Percentiles rank a stretch among this genome's conserved stretches.
These are phyloP conservation scores for Fusarium buharicum DNA, from an alignment of 2,329 filamentous ascomycete species.

Conservation along the genomic window DNA sequence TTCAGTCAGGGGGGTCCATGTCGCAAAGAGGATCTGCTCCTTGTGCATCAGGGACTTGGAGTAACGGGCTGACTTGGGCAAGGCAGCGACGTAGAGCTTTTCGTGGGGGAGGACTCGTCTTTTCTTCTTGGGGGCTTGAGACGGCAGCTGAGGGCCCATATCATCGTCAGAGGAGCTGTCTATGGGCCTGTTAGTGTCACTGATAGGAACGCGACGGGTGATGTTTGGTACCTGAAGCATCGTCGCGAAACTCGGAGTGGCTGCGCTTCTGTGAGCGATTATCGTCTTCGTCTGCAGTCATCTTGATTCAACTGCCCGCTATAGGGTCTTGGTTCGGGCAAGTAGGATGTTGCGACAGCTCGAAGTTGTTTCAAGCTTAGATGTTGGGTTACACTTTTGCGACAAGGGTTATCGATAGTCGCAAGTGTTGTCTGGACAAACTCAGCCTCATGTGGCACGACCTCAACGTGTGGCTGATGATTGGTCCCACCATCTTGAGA, in stretches of 20 bases:
- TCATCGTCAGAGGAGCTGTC: constrained; percentile 87
- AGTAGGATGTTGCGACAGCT: constrained; percentile 3
- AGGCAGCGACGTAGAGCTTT: constrained; percentile 90
- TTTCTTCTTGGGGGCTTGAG: constrained; percentile 87
- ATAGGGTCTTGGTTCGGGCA: background rate
- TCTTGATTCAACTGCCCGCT: constrained; percentile 9
- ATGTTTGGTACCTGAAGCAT: constrained; percentile 53
- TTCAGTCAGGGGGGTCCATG: constrained; percentile 88
- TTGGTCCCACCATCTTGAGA: background rate
- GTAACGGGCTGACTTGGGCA: constrained; percentile 84
- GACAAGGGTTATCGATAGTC: constrained; percentile 18
- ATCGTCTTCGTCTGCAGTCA: constrained; percentile 50
- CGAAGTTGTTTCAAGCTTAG: background rate
- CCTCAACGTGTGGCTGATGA: constrained; percentile 31
- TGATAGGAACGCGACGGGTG: constrained; percentile 5
- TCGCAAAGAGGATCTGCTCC: constrained; percentile 89
- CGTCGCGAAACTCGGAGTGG: constrained; percentile 64
- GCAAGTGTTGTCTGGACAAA: constrained; percentile 23
- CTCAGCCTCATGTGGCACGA: constrained; percentile 44
- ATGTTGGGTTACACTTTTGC: constrained; percentile 18
- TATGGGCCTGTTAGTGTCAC: constrained; percentile 41
- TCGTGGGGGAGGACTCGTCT: constrained; percentile 90
- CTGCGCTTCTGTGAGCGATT: constrained; percentile 59
- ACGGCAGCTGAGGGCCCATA: constrained; percentile 91
- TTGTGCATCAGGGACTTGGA: constrained; percentile 99